Conservation (phyloP, 805 yeast species). For the Cyberlindnera sargentensis region DNA sequence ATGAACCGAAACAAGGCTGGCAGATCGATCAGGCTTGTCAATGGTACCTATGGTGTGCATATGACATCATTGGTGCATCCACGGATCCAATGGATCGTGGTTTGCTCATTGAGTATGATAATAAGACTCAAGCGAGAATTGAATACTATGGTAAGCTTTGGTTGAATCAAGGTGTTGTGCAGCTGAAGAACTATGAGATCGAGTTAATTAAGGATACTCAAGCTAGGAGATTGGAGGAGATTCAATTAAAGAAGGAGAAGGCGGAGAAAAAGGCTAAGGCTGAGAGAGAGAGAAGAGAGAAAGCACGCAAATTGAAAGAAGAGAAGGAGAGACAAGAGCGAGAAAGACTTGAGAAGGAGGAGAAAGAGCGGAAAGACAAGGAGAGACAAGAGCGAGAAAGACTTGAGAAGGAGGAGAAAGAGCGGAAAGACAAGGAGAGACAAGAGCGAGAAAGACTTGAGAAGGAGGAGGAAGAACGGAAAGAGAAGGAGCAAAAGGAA, state of each 20-base stretch:
- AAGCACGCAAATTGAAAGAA: neutral
- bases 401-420: neutral
- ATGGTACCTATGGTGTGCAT: slow-evolving; percentile 57
- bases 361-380: neutral
- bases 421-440: neutral
- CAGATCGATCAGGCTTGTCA: slow-evolving; percentile 42
- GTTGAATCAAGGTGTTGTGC: slow-evolving; percentile 20
- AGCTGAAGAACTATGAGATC: slow-evolving; percentile 12
- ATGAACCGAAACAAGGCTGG: slow-evolving; percentile 50
- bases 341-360: neutral
- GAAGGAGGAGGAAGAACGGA: neutral
- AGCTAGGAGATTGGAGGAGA: slow-evolving; percentile 1
- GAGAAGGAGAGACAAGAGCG: neutral
- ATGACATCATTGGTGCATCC: slow-evolving; percentile 40
- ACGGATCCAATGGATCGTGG: slow-evolving; percentile 21
- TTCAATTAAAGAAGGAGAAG: slow-evolving; percentile 1
- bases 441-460: neutral
- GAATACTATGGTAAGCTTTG: slow-evolving; percentile 25
- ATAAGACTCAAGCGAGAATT: slow-evolving; percentile 16
- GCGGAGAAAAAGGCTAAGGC: neutral
- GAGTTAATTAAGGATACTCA: slow-evolving; percentile 4
- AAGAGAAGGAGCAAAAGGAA: neutral
- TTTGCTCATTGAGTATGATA: slow-evolving; percentile 18
- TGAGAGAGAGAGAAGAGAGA: neutral
- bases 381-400: neutral